phyloP scores from a whole-genome alignment of 164 flowering plant genomes.

The Stephania cephalantha region DNA sequence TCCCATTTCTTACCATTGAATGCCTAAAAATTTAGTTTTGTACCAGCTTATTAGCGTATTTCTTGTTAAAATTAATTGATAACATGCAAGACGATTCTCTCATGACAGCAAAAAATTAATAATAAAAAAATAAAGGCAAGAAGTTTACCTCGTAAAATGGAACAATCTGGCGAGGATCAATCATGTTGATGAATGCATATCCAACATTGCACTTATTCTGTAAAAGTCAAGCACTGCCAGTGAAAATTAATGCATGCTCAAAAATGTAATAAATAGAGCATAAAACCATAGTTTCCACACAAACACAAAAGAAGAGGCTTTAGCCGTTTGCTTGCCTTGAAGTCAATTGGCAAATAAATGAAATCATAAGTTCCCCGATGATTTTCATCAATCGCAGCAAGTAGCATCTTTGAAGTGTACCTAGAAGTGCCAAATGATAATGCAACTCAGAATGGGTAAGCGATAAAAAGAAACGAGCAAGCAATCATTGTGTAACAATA shows the following conservation, averaged over 20 bases:
- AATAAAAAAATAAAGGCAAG: neutral
- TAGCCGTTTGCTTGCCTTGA: conserved; percentile 45
- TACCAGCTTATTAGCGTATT: neutral
- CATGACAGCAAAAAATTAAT: neutral
- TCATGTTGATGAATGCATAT: conserved; percentile 88
- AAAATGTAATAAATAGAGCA: neutral
- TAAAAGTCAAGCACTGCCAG: conserved; percentile 5
- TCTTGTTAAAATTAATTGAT: neutral
- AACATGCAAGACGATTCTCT: neutral
- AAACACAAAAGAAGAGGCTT: neutral
- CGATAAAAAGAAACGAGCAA: neutral
- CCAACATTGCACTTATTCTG: conserved; percentile 96
- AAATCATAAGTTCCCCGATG: conserved; percentile 78
- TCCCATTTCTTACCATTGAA: conserved; percentile 91
- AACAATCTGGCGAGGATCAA: conserved; percentile 55
- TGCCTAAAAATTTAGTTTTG: conserved; percentile 34
- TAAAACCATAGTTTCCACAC: neutral
- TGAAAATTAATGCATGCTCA: neutral
- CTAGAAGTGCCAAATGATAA: conserved; percentile 22
- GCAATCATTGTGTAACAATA: neutral
- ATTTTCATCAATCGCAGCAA: conserved; percentile 73
- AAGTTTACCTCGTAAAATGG: conserved; percentile 61
- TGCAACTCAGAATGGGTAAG: neutral
- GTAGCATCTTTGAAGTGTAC: conserved; percentile 85
- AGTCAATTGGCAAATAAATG: conserved; percentile 81